Conservation (phyloP, 2,329 filamentous ascomycete species). For the Exserohilum rostratum region DNA sequence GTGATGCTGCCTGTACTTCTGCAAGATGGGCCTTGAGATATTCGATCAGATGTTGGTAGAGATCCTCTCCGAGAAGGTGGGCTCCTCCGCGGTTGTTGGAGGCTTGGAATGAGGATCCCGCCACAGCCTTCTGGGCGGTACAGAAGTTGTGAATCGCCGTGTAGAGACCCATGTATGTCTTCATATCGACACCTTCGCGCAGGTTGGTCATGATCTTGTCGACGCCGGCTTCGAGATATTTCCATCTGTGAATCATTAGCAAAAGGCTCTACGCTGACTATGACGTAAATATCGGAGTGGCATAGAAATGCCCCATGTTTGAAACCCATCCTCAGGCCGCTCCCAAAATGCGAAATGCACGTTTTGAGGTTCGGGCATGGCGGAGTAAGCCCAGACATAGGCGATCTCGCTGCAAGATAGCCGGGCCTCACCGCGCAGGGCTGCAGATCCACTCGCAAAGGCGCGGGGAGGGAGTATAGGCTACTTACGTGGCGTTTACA, state of each 20-base stretch:
- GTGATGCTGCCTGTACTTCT: slow-evolving; percentile 73
- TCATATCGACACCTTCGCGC: slow-evolving; percentile 91
- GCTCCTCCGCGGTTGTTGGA: slow-evolving; percentile 79
- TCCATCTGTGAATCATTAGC: slow-evolving; percentile 69
- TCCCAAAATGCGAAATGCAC: neutral
- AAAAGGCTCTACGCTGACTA: neutral
- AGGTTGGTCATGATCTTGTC: slow-evolving; percentile 92
- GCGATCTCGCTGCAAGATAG: neutral
- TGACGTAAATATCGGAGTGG: neutral
- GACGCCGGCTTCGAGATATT: slow-evolving; percentile 85
- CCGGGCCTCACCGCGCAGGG: neutral
- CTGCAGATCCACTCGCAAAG: neutral
- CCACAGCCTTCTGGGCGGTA: slow-evolving; percentile 91
- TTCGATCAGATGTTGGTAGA: slow-evolving; percentile 87
- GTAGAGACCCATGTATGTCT: slow-evolving; percentile 97
- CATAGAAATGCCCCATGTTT: neutral
- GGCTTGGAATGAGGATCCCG: slow-evolving; percentile 56
- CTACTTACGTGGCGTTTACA: slow-evolving; percentile 65
- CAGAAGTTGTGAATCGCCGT: slow-evolving; percentile 99
- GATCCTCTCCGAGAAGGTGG: slow-evolving; percentile 91
- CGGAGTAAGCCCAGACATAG: neutral
- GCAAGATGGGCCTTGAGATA: slow-evolving; percentile 82
- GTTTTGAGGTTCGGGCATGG: neutral
- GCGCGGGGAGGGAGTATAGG: neutral
- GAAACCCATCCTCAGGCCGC: neutral